Evolutionary conservation across 129 eudicot genomes (phyloP), one percentile per base, ranked within the genome.

Genomic region (Artemisia argyi): DNA sequence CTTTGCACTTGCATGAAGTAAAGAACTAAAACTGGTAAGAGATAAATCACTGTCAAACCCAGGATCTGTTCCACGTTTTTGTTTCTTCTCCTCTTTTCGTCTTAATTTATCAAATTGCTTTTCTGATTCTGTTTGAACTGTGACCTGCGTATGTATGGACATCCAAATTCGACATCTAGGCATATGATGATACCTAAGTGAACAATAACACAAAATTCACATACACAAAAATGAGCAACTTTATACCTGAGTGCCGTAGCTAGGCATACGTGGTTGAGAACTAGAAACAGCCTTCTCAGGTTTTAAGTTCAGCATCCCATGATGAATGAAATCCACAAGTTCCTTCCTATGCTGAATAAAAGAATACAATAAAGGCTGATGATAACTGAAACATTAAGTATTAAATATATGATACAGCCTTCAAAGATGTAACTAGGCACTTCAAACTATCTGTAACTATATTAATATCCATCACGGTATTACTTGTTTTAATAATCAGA

Each of bases 1-100:
- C 81, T 83, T 87, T 78, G 89, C 97, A 79, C 98, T 94, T 71
- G 98, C 98, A 72, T 94, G 93, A 68, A 94, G 92, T 83, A 94
- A 78, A 69, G 97, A 87, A 61, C 82, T 77, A 79, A 94, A 94
- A 78, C 82, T 82, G 75, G 79, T 51, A 19, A 78, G 50, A 44
- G 96, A 87, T 48, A 90, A 77, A 30, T 87, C 93, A 59, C 73
- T 83, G 62, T 90, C 97, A 66, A 76, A 24, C 61, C 92, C 98
- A 71, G 83, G 78, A 82, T 90, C 97, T n/a, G 76, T 64, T 73
- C 92, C 96, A 17, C 98, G 96, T 62, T 83, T 90, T 59, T 88
- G 81, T 84, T 86, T 88, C 84, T 78, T 90, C 74, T 90, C 98
- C 87, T 94, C 98, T 82, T 94, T 94, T 53, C 98, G 96, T 61